Conservation (phyloP, 352 stramenopile genomes). For the Pythium brassicae region DNA sequence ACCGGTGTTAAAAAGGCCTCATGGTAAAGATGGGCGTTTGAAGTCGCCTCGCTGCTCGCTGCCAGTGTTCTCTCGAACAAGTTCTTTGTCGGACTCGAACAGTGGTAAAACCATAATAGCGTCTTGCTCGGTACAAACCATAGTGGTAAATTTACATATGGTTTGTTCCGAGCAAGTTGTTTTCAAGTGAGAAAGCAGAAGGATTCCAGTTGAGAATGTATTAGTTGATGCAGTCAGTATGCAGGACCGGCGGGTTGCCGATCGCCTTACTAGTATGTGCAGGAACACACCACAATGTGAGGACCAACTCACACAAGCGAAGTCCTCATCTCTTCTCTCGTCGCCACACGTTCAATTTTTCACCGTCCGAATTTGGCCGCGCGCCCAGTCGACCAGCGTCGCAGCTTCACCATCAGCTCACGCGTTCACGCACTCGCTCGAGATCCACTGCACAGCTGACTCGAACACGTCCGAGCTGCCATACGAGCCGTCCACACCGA, state of each 20-base stretch:
- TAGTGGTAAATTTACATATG: no score
- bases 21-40: no score
- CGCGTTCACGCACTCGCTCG: slow-evolving; percentile 13
- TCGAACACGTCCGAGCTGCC: slow-evolving; percentile 17
- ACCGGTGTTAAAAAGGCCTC: no score
- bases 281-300: slow-evolving; percentile 2
- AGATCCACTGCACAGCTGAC: slow-evolving; percentile 21
- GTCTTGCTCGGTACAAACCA: no score
- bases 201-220: background rate
- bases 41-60: no score
- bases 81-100: no score
- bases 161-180: no score
- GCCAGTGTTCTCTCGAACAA: no score
- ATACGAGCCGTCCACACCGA: slow-evolving; percentile 23
- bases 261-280: background rate
- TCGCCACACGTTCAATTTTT: slow-evolving; percentile 9
- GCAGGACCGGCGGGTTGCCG: background rate
- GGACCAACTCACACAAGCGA: slow-evolving; percentile 3
- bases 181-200: no score
- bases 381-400: no score
- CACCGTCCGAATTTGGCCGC: slow-evolving; percentile 17
- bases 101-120: no score
- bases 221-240: background rate
- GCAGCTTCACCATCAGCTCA: slow-evolving; percentile 6
- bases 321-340: background rate